Evolutionary conservation across 805 yeast species (phyloP).

Genomic region (Ogataea nitratoaversa): DNA sequence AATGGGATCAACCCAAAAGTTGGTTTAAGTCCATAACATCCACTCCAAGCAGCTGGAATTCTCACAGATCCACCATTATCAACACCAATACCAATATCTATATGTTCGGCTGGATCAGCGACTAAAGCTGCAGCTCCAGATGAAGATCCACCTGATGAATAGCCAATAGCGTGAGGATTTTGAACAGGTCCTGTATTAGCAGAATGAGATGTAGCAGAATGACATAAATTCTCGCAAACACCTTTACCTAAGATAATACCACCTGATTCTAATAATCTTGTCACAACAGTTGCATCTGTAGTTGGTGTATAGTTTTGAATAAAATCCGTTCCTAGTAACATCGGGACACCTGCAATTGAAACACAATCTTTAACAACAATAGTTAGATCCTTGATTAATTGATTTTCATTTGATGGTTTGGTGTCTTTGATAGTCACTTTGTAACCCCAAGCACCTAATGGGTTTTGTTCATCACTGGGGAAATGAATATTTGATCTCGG

Average conservation of each 20-base stretch:
- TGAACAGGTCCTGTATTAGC: slow-evolving; percentile 37
- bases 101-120: slow-evolving; percentile 32
- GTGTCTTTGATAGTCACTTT: slow-evolving; percentile 22
- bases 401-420: slow-evolving; percentile 23
- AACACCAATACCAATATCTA: slow-evolving; percentile 34
- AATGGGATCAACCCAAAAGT: slow-evolving; percentile 40
- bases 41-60: slow-evolving; percentile 37
- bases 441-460: slow-evolving; percentile 31
- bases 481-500: slow-evolving; percentile 28
- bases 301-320: slow-evolving; percentile 28
- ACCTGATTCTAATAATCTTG: slow-evolving; percentile 32
- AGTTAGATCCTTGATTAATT: slow-evolving; percentile 22
- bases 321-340: slow-evolving; percentile 31
- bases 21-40: slow-evolving; percentile 41
- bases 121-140: slow-evolving; percentile 42
- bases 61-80: slow-evolving; percentile 46
- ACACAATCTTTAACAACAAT: slow-evolving; percentile 33
- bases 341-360: slow-evolving; percentile 32
- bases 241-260: slow-evolving; percentile 31
- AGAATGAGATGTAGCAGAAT: slow-evolving; percentile 24
- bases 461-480: slow-evolving; percentile 22
- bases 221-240: slow-evolving; percentile 34
- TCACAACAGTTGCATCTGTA: slow-evolving; percentile 33
- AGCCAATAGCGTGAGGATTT: slow-evolving; percentile 37
- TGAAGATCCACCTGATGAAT: slow-evolving; percentile 40